phyloP scores from a whole-genome alignment of 495 filamentous ascomycete genomes.

The Podospora conica region DNA sequence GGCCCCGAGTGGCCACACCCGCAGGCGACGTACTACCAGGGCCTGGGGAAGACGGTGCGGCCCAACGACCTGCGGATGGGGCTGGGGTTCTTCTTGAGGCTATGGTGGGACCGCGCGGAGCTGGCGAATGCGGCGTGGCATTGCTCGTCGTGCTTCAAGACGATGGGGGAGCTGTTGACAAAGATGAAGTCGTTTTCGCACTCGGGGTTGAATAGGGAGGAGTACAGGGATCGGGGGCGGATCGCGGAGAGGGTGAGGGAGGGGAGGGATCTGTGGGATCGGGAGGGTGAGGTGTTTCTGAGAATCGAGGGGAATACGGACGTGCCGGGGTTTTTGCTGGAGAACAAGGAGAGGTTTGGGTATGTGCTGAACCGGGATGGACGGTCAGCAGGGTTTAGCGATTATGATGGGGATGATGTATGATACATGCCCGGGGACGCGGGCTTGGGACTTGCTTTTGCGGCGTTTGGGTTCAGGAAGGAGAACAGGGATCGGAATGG shows the following conservation, averaged over 20 bases:
- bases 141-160: conserved; percentile 50
- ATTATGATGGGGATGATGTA: conserved; percentile 23
- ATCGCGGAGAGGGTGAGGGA: conserved; percentile 43
- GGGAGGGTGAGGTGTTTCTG: conserved; percentile 40
- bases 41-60: conserved; percentile 37
- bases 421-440: background rate
- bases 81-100: conserved; percentile 21
- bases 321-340: conserved; percentile 36
- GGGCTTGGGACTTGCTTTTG: background rate
- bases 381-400: conserved; percentile 33
- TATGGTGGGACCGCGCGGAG: conserved; percentile 33
- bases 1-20: conserved; percentile 50
- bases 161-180: conserved; percentile 43
- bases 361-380: conserved; percentile 38
- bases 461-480: background rate
- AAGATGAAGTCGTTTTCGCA: conserved; percentile 51
- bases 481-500: background rate
- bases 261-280: conserved; percentile 48
- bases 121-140: conserved; percentile 48
- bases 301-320: conserved; percentile 40
- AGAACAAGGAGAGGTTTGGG: conserved; percentile 27
- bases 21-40: conserved; percentile 49
- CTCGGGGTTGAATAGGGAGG: conserved; percentile 36
- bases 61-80: conserved; percentile 45
- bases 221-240: conserved; percentile 33